Percentiles rank a stretch among this genome's conserved stretches.
These are phyloP conservation scores for Daedalea quercina DNA, from an alignment of 768 basidiomycete genomes.

Conservation along the genomic window DNA sequence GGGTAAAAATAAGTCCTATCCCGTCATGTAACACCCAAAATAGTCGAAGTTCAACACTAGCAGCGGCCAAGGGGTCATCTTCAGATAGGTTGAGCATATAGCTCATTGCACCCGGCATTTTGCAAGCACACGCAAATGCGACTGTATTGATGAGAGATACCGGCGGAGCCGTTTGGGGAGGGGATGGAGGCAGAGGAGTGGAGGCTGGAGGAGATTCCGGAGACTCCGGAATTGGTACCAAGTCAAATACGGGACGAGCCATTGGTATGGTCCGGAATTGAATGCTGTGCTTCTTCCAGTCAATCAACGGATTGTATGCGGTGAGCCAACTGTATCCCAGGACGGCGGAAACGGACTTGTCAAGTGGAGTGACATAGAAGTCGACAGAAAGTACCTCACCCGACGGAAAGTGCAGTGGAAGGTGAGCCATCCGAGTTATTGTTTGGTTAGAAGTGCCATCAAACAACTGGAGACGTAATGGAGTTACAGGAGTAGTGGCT, in stretches of 20 bases:
- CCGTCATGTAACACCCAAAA: too few species aligned
- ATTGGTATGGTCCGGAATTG: background rate
- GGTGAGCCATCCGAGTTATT: background rate
- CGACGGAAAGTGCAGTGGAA: constrained; percentile 2
- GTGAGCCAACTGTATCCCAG: background rate
- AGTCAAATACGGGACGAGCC: background rate
- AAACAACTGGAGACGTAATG: background rate
- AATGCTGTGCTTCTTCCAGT: background rate
- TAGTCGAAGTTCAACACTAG: too few species aligned
- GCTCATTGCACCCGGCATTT: background rate
- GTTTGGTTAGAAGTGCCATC: constrained; percentile 2
- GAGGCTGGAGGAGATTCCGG: background rate
- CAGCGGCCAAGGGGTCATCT: background rate
- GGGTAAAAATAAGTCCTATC: too few species aligned
- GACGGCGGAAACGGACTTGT: background rate
- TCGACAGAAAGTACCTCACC: constrained; percentile 1
- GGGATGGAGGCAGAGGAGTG: too few species aligned
- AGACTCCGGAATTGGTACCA: background rate
- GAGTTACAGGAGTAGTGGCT: background rate
- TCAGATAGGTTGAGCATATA: background rate
- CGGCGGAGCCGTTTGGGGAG: background rate
- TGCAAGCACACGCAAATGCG: background rate
- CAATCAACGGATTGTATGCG: background rate
- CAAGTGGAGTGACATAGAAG: constrained; percentile 2
- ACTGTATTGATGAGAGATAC: background rate